Evolutionary conservation across 257 asterid genomes (phyloP).

Genomic region (Primulina tabacum): DNA sequence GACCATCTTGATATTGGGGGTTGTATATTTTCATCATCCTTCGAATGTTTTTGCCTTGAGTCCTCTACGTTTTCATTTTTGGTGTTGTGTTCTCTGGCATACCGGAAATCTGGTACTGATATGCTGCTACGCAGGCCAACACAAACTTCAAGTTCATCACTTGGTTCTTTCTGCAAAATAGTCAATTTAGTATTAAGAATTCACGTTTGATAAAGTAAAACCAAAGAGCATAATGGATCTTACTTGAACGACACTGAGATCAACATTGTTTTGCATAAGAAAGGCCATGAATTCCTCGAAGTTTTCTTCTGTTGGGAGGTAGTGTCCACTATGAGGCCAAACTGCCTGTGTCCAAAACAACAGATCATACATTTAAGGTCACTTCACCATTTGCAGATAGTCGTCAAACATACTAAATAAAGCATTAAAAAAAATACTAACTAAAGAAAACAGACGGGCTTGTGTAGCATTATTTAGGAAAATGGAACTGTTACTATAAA

Average conservation of each 20-base stretch:
- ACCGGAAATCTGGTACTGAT: conserved; percentile 48
- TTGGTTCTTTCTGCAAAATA: conserved; percentile 57
- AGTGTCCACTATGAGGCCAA: conserved; percentile 98
- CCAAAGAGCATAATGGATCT: neutral
- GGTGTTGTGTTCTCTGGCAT: neutral
- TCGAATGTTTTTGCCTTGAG: conserved; percentile 28
- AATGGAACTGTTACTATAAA: neutral
- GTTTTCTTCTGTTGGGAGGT: conserved; percentile 89
- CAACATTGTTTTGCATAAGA: conserved; percentile 58
- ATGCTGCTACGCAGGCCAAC: conserved; percentile 39
- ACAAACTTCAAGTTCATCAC: conserved; percentile 41
- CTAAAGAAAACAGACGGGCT: neutral
- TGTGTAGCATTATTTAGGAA: too few relatives aligned
- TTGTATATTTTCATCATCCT: conserved; percentile 34
- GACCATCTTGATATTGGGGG: conserved; percentile 53
- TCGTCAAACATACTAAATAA: neutral
- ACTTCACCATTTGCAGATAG: neutral
- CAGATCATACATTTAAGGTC: neutral
- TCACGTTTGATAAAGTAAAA: neutral
- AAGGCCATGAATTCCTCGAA: conserved; percentile 71
- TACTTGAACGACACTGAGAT: conserved; percentile 65
- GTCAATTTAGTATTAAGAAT: neutral
- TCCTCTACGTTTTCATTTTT: conserved; percentile 17
- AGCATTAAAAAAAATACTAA: neutral
- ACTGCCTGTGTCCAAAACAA: conserved; percentile 47